phyloP scores from a whole-genome alignment of 345 rosid species.

The Hibiscus syriacus region DNA sequence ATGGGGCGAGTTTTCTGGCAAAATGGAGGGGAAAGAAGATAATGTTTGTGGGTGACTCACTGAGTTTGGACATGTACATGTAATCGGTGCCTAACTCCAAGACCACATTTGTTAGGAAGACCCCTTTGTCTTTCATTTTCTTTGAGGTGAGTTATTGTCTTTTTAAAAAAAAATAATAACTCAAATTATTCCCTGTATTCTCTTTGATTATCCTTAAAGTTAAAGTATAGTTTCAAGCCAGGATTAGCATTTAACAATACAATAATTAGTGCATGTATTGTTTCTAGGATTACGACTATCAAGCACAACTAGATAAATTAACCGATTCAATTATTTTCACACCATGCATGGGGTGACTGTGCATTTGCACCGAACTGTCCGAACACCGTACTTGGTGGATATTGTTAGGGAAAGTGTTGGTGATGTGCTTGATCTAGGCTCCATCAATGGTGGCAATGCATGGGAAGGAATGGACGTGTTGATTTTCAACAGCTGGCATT shows the following conservation, averaged over 20 bases:
- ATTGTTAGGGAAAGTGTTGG: constrained; percentile 51
- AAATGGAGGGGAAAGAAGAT: constrained; percentile 79
- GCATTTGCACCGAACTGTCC: constrained; percentile 60
- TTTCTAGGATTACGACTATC: too few species aligned
- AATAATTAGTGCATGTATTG: too few species aligned
- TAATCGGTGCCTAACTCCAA: constrained; percentile 73
- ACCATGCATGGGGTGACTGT: constrained; percentile 37
- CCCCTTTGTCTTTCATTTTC: constrained; percentile 49
- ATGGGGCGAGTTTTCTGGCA: constrained; percentile 58
- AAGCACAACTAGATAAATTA: too few species aligned
- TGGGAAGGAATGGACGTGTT: constrained; percentile 85
- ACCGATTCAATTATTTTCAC: too few species aligned
- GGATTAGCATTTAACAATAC: too few species aligned
- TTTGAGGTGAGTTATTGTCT: constrained; percentile 43
- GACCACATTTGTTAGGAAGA: constrained; percentile 33
- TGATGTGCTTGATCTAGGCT: constrained; percentile 51
- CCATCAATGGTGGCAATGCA: constrained; percentile 51
- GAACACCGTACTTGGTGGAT: constrained; percentile 78
- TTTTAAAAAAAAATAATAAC: neutral
- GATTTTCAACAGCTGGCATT: constrained; percentile 90
- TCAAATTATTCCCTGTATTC: neutral
- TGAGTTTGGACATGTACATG: constrained; percentile 97
- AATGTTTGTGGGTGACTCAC: constrained; percentile 98
- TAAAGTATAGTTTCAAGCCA: too few species aligned
- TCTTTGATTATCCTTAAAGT: too few species aligned